Base-by-base conservation (phyloP, 768 basidiomycete species). In the Infundibulicybe gibba region DNA sequence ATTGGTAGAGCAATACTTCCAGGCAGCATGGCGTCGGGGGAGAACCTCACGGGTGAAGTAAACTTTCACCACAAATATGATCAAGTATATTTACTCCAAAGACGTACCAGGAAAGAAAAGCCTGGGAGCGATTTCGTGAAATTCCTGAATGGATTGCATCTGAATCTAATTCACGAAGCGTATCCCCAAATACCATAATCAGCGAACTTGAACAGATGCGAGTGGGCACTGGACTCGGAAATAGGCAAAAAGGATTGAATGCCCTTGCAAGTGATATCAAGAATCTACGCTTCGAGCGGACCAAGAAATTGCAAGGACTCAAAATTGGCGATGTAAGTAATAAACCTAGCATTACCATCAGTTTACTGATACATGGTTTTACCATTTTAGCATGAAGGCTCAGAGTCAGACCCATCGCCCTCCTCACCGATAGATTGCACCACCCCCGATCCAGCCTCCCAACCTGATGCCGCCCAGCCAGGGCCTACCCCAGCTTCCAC, bases 11-110 rank as follows among this genome's bases (percentile, higher is more conserved):
- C 32, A 51, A 17, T 41, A 50, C 14, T 61, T 62, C 31, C 46
- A 54, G 21, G 41, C 47, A 3, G 31, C 31, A 11, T 61, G 61
- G 55, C 44, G 49, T 13, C 48, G 44, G 21, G n/a, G 43, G 16
- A 85, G 61, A 68, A 85, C 13, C 80, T 88, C 63, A 55, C 65
- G 12, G 58, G 35, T n/a, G 10, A 38, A 19, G 4, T n/a, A 19
- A 38, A 38, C 4, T n/a, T 32, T 12, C n/a, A n/a, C 5, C 6
- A 16, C 5, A n/a, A 21, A 41, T n/a, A 41, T 61, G n/a, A 48
- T 67, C 69, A 13, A 62, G 59, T 30, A 69, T 68, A 17, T 61
- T 75, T 49, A 64, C 61, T 13, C 4, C 17, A 33, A 47, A 10
- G 13, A 14, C 19, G 8, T 34, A n/a, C n/a, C n/a, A 61, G 57